Percentiles rank a stretch among this genome's conserved stretches.
Conservation (phyloP, 176 grass and related monocot species). For the Alloteropsis semialata region DNA sequence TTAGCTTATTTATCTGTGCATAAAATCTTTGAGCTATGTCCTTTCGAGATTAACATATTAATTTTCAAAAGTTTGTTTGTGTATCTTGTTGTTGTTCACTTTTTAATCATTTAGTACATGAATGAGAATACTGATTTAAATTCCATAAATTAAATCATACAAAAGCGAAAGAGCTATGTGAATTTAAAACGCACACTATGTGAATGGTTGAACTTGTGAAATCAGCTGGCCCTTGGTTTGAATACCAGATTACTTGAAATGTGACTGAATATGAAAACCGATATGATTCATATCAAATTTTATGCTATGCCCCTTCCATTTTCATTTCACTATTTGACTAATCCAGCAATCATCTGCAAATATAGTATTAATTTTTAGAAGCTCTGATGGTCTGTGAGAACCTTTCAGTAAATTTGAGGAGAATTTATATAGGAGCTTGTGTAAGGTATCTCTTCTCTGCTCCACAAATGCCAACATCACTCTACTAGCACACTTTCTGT, state of each 20-base stretch:
- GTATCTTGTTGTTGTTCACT: not conserved
- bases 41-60: not conserved
- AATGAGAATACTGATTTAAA: not conserved
- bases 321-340: not conserved
- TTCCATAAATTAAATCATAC: not conserved
- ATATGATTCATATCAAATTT: not conserved
- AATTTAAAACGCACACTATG: not conserved
- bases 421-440: not conserved
- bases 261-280: not conserved
- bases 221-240: not conserved
- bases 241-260: not conserved
- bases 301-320: not conserved
- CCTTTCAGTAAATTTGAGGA: not conserved
- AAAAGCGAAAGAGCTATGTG: not conserved
- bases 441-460: not conserved
- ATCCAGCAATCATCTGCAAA: not conserved
- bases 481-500: not conserved
- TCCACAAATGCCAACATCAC: not conserved
- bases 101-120: not conserved
- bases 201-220: not conserved
- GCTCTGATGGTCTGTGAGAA: not conserved
- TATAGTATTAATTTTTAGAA: not conserved
- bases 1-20: too few species aligned
- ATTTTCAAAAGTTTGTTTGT: not conserved
- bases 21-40: not conserved